These are phyloP conservation scores for Spathaspora passalidarum DNA, from an alignment of 805 yeast species.

Conservation along the genomic window DNA sequence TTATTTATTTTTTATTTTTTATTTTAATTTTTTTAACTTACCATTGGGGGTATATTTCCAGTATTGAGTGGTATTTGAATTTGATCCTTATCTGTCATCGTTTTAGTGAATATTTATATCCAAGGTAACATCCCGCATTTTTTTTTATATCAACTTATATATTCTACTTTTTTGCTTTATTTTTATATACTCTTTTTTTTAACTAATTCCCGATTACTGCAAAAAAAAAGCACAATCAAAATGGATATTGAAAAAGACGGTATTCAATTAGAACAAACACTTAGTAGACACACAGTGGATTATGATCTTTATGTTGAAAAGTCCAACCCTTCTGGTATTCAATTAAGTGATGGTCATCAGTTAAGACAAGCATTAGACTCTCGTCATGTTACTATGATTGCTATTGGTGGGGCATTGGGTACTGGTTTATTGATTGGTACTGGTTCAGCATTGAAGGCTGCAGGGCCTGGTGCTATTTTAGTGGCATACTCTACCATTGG, in stretches of 20 bases:
- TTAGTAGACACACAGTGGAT: constrained; percentile 41
- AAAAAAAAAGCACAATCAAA: not conserved
- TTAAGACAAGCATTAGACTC: constrained; percentile 47
- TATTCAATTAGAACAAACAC: constrained; percentile 16
- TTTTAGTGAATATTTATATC: not conserved
- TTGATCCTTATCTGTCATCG: not conserved
- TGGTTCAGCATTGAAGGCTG: constrained; percentile 62
- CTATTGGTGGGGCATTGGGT: constrained; percentile 82
- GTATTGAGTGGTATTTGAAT: not conserved
- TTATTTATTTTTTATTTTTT: not conserved
- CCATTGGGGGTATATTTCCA: not conserved
- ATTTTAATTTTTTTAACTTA: not conserved
- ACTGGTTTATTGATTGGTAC: constrained; percentile 76
- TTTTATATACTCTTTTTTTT: not conserved
- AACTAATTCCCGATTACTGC: constrained; percentile 8
- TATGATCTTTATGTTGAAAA: constrained; percentile 45
- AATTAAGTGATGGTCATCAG: constrained; percentile 42
- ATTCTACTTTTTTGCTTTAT: not conserved
- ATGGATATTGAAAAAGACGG: constrained; percentile 8
- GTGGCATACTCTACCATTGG: constrained; percentile 71
- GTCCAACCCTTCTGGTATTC: constrained; percentile 38
- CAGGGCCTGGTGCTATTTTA: constrained; percentile 67
- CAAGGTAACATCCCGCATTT: not conserved
- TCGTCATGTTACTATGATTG: constrained; percentile 67
- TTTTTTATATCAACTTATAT: not conserved